These are phyloP conservation scores for Ceratocystis huliohia DNA, from an alignment of 2,329 filamentous ascomycete genomes.

Conservation along the genomic window DNA sequence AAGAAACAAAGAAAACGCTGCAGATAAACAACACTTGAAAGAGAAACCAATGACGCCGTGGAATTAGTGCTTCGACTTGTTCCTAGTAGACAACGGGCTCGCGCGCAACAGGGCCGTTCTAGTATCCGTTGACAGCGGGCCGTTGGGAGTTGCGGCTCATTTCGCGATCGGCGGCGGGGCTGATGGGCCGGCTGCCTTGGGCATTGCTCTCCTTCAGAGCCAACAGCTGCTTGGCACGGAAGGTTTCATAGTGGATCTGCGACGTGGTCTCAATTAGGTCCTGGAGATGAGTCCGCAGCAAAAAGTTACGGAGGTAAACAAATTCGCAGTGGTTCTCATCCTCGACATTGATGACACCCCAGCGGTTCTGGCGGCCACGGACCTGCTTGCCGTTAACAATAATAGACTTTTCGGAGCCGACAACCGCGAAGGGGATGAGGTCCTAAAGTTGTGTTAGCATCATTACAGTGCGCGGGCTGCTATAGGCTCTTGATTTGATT, in stretches of 20 bases:
- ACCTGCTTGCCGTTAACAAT: constrained; percentile 96
- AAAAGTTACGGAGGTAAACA: constrained; percentile 94
- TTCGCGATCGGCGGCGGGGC: constrained; percentile 85
- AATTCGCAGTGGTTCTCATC: constrained; percentile 99
- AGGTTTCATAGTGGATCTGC: constrained; percentile 99
- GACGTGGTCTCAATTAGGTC: constrained; percentile 98
- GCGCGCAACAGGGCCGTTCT: constrained; percentile 29
- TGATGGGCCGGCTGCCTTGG: constrained; percentile 79
- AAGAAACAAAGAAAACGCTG: constrained; percentile 19
- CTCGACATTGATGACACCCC: constrained; percentile 99
- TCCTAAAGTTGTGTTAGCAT: constrained; percentile 44
- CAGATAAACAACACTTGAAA: constrained; percentile 21
- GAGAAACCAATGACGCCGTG: constrained; percentile 12
- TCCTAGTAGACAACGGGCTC: constrained; percentile 12
- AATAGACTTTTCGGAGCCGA: constrained; percentile 95
- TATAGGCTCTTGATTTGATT: not conserved
- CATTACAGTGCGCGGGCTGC: not conserved
- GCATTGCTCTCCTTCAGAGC: constrained; percentile 97
- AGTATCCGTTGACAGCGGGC: constrained; percentile 99
- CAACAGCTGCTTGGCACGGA: constrained; percentile 97
- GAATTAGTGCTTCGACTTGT: not conserved
- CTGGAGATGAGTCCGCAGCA: constrained; percentile 94
- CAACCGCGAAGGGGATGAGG: constrained; percentile 92
- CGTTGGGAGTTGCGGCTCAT: constrained; percentile 93
- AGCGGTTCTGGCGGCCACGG: constrained; percentile 93